Evolutionary conservation across 2,329 filamentous ascomycete species (phyloP), one percentile per base, ranked within the genome.

Genomic region (Corinectria fuckeliana): DNA sequence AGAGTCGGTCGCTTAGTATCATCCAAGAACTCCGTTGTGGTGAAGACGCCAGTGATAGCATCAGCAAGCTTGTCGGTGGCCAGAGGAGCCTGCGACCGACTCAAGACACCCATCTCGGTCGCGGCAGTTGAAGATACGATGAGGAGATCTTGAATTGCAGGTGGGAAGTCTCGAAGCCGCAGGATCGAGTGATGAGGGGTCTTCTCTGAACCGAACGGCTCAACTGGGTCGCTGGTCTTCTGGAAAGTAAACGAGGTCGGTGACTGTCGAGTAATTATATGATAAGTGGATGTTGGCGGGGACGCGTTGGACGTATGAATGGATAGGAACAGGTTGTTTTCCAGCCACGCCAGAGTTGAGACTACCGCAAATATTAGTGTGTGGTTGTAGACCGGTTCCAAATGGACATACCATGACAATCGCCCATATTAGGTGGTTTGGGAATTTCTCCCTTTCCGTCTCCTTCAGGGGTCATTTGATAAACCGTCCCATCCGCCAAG

Each of bases 401-500:
- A 49, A n/a, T 36, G 30, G 18, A 50, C 85, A 74, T 81, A 92
- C 90, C 86, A 76, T 92, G 88, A 71, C 86, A 87, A 81, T 86
- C 67, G 73, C 80, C 82, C 7, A 95, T 70, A 57, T 83, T 83
- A 5, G 91, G 88, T 3, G 94, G 92, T 58, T 87, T 86, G 21
- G 93, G 92, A 45, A 99, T 91, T 51, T 88, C 83, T 32, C 84
- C 93, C 77, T 94, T 95, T 25, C 85, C 82, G 38, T 84, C 84
- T 45, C 94, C 94, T 68, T 92, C 86, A 0, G 91, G 91, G 7
- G 91, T 92, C 85, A 98, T 89, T 74, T 97, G 93, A 56, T 85
- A 85, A 51, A 90, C 88, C 11, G 88, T 88, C 58, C 95, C 95
- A 76, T 97, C 87, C 6, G 83, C 88, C 67, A 95, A 81, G 14